Base-by-base conservation (phyloP, 2,329 filamentous ascomycete genomes). In the Trichoderma sp. region DNA sequence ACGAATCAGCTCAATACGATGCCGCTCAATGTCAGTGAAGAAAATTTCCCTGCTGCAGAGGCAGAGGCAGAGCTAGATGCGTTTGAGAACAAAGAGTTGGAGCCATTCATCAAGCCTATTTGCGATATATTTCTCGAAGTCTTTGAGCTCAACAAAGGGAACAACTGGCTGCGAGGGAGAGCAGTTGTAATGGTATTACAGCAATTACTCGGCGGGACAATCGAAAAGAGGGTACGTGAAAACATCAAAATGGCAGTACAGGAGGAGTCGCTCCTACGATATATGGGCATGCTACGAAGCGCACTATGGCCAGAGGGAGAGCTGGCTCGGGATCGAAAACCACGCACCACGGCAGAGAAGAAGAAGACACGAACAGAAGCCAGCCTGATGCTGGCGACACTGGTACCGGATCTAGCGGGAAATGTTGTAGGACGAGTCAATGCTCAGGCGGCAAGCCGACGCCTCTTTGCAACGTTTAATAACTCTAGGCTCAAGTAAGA, bases 51-150 rank as follows among this genome's bases (percentile, higher is more conserved):
- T 8, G 84, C 87, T 2, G 87, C 89, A 2, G 96, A 98, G 81
- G 96, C 94, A 0, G 94, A 98, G 80, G 95, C 95, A 0, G 96
- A 98, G 79, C 83, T 99, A 59, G 92, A 94, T 69, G 95, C 95
- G 0, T 98, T 97, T 75, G 95, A 98, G 79, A 90, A 92, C 76
- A 90, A 90, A 75, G 93, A 97, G 74, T 84, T 94, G 2, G 94
- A 97, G 76, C 96, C 96, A 1, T 98, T 99, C 76, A 96, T 99
- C 75, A 99, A 97, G 78, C 96, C 96, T 4, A 97, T 99, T 71
- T 97, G 94, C 79, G 96, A 99, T 79, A 90, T 99, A 70, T 99
- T 99, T 80, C 87, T 99, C 18, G 96, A 99, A 77, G 88, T 94
- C 0, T 99, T 99, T 76, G 94, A 97, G 76, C 86, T 99, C 49